These are phyloP conservation scores for Wallemia hederae DNA, from an alignment of 1,284 basidiomycete genomes.

Conservation along the genomic window DNA sequence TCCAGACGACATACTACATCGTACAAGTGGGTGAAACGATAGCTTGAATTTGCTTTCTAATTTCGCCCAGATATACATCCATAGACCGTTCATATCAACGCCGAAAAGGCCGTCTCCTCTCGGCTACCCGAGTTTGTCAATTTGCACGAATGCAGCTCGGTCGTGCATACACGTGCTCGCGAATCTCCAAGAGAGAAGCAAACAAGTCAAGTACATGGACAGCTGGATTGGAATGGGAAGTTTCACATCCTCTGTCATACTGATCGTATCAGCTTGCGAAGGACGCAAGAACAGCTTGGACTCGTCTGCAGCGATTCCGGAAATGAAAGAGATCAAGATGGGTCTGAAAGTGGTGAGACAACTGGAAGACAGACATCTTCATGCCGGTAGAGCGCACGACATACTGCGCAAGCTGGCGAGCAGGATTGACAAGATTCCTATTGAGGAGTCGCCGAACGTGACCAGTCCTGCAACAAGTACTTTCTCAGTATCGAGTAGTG, in stretches of 20 bases:
- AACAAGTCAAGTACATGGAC: constrained; percentile 4
- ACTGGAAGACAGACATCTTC: neutral
- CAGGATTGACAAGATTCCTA: neutral
- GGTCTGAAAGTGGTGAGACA: neutral
- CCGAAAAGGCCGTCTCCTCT: constrained; percentile 26
- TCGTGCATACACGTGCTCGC: constrained; percentile 43
- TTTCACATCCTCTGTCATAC: neutral
- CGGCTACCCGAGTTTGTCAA: constrained; percentile 40
- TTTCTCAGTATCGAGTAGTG: neutral
- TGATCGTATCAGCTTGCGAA: neutral
- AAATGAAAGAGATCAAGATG: neutral
- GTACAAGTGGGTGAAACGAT: constrained; percentile 10
- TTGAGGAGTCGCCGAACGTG: neutral
- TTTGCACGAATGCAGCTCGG: constrained; percentile 57
- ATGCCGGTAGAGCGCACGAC: neutral
- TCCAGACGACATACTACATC: constrained; percentile 39
- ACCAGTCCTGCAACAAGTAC: neutral
- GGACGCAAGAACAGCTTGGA: neutral
- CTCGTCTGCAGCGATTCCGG: neutral
- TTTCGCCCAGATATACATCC: constrained; percentile 28
- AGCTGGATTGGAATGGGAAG: constrained; percentile 2
- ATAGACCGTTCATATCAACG: constrained; percentile 50
- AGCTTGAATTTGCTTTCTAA: neutral
- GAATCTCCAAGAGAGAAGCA: constrained; percentile 19
- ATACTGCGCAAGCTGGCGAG: neutral